phyloP scores from a whole-genome alignment of 805 yeast genomes.

The Candida vaughaniae region DNA sequence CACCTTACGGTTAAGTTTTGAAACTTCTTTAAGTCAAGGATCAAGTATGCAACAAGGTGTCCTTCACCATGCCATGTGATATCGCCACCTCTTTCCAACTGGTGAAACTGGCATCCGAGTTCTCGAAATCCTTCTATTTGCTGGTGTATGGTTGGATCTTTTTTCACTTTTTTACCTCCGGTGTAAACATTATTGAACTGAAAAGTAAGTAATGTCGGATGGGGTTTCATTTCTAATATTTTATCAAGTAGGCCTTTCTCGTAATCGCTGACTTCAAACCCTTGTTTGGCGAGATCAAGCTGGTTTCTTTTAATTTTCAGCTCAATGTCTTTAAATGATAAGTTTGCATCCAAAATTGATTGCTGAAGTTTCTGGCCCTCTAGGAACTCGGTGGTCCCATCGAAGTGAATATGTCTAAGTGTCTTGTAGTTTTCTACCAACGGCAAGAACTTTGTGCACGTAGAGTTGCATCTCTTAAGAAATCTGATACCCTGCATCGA shows the following conservation, averaged over 20 bases:
- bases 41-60: constrained; percentile 82
- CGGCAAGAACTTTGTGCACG: constrained; percentile 30
- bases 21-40: constrained; percentile 61
- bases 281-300: constrained; percentile 36
- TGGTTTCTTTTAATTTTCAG: constrained; percentile 45
- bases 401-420: constrained; percentile 41
- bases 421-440: constrained; percentile 32
- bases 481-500: neutral
- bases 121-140: constrained; percentile 25
- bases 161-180: constrained; percentile 81
- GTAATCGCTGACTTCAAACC: constrained; percentile 42
- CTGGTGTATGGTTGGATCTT: constrained; percentile 37
- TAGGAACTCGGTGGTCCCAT: constrained; percentile 37
- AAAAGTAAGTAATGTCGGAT: constrained; percentile 73
- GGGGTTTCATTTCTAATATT: constrained; percentile 44
- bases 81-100: constrained; percentile 90
- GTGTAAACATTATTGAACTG: constrained; percentile 87
- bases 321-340: constrained; percentile 56
- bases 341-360: constrained; percentile 52
- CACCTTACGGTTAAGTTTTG: constrained; percentile 58
- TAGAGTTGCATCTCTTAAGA: constrained; percentile 12
- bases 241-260: constrained; percentile 46
- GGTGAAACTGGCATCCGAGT: constrained; percentile 63
- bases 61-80: constrained; percentile 97
- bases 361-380: constrained; percentile 59